Evolutionary conservation across 2,329 filamentous ascomycete genomes (phyloP).

Genomic region (Phoma sp.): DNA sequence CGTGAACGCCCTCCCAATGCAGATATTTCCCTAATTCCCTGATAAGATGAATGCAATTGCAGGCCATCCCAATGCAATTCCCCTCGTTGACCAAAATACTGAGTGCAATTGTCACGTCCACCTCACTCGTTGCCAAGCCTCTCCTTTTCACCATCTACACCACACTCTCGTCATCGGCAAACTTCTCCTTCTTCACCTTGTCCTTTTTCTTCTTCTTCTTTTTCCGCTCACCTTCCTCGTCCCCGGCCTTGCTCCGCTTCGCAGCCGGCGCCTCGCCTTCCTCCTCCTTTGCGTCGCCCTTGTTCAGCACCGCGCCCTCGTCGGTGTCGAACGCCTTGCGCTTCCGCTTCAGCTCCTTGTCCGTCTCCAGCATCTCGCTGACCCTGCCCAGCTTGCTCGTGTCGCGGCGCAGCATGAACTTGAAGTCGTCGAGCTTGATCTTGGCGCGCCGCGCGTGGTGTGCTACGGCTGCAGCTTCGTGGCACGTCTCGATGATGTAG

Average conservation of each 20-base stretch:
- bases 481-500: constrained; percentile 89
- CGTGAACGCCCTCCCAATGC: constrained; percentile 2
- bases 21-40: background rate
- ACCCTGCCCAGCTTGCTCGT: constrained; percentile 86
- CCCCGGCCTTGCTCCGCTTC: constrained; percentile 12
- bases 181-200: constrained; percentile 25
- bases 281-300: constrained; percentile 29
- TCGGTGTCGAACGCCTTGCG: constrained; percentile 76
- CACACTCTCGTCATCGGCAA: constrained; percentile 20
- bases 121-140: too few species aligned
- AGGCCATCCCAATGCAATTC: too few species aligned
- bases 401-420: constrained; percentile 89
- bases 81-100: too few species aligned
- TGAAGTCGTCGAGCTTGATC: constrained; percentile 98
- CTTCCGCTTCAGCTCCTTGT: constrained; percentile 83
- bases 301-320: constrained; percentile 65
- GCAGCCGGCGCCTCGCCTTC: constrained; percentile 11
- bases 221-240: constrained; percentile 11
- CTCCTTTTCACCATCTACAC: too few species aligned
- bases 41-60: too few species aligned
- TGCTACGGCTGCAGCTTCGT: constrained; percentile 85
- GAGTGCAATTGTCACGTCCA: too few species aligned
- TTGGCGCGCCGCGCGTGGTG: constrained; percentile 90
- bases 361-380: constrained; percentile 86
- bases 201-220: constrained; percentile 30